Conservation (phyloP, 2,329 filamentous ascomycete species). For the Ascochyta viciae-villosae region DNA sequence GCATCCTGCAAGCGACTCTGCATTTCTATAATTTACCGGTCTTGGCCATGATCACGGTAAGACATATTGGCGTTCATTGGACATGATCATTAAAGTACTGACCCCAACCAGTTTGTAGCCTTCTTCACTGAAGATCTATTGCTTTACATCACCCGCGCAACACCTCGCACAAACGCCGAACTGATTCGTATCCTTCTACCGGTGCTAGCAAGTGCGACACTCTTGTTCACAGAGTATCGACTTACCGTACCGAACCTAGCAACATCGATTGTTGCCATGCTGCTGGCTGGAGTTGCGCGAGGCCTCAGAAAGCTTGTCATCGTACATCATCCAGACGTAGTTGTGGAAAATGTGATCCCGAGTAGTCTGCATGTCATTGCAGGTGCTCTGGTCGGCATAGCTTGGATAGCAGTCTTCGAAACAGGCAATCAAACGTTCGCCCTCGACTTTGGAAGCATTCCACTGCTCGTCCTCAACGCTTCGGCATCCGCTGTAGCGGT, state of each 20-base stretch:
- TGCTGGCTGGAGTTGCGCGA: conserved; percentile 29
- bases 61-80: not conserved
- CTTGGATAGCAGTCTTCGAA: conserved; percentile 13
- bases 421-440: conserved; percentile 10
- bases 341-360: not conserved
- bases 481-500: conserved; percentile 22
- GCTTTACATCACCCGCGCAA: conserved; percentile 12
- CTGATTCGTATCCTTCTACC: conserved; percentile 23
- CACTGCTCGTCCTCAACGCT: conserved; percentile 23
- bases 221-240: conserved; percentile 38
- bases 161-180: conserved; percentile 18
- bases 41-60: conserved; percentile 40
- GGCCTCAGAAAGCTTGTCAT: conserved; percentile 18
- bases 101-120: conserved; percentile 23
- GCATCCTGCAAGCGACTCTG: conserved; percentile 38
- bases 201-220: conserved; percentile 23
- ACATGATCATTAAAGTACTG: not conserved
- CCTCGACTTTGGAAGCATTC: conserved; percentile 13
- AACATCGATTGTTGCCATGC: conserved; percentile 29
- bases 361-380: conserved; percentile 2
- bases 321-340: conserved; percentile 14
- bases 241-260: conserved; percentile 30
- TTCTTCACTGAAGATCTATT: conserved; percentile 26
- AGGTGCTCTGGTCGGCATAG: conserved; percentile 12
- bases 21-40: conserved; percentile 42